Evolutionary conservation across 2,329 filamentous ascomycete genomes (phyloP), one percentile per base, ranked within the genome.

Genomic region (Daldinia sp.): DNA sequence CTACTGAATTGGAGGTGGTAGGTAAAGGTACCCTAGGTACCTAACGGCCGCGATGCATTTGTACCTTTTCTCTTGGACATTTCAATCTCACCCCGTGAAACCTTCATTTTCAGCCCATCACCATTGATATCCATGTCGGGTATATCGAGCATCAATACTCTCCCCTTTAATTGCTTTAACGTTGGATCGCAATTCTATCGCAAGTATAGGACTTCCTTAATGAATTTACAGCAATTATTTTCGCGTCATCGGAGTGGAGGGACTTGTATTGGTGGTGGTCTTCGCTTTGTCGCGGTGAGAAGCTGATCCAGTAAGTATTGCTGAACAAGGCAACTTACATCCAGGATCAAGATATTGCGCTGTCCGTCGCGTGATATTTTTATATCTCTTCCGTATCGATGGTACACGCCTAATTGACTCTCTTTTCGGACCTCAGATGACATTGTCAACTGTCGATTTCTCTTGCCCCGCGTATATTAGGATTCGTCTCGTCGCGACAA

Each of bases 101-200:
- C 66, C 64, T 69, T 63, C 67, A 65, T 61, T 68, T 67, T 68
- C 65, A 66, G 67, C 61, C 63, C 67, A 57, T 69, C 47, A 17
- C 30, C 43, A 54, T 47, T 51, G 45, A 53, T 58, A 56, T 59
- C 45, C 15, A 64, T 67, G 64, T 43, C 55, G 21, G 21, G n/a
- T 54, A 45, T 21, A 25, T 19, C 34, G n/a, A 63, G 29, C 51
- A 57, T 60, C 55, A 57, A 63, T 64, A 53, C 21, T 41, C 29
- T 32, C 17, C 27, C 21, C 27, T 9, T 19, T 15, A 9, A 1
- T 6, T 8, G 21, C 23, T 39, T 56, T 37, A 35, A 35, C 17
- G 34, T 27, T 37, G 10, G 11, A 17, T 21, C n/a, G 10, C 43
- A 21, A 3, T 57, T 43, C 48, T 41, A 59, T 63, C 48, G 34